Percentiles rank a stretch among this genome's conserved stretches.
phyloP scores from a whole-genome alignment of 108 stramenopile species.

The Chaetoceros muelleri region DNA sequence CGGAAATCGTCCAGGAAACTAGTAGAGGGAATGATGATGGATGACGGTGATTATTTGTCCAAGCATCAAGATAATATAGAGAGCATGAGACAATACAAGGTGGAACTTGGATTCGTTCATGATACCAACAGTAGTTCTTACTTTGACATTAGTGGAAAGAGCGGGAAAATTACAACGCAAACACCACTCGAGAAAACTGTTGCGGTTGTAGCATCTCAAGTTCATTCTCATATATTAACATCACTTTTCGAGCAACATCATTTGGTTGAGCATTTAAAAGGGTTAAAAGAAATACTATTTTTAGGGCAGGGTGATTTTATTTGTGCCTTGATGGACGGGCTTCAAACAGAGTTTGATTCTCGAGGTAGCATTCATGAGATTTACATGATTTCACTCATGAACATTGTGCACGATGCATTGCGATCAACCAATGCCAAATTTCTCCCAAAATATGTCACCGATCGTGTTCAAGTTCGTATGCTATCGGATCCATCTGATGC shows the following conservation, averaged over 20 bases:
- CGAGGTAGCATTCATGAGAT: conserved; percentile 35
- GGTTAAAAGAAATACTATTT: conserved; percentile 89
- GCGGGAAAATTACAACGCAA: background rate
- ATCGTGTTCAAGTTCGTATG: conserved; percentile 63
- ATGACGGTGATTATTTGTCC: conserved; percentile 13
- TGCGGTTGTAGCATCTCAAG: conserved; percentile 27
- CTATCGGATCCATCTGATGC: conserved; percentile 33
- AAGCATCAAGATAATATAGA: background rate
- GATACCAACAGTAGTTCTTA: background rate
- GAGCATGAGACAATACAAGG: background rate
- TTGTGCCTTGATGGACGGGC: conserved; percentile 77
- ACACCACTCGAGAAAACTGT: conserved; percentile 41
- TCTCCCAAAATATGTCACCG: conserved; percentile 61
- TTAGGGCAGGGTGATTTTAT: conserved; percentile 96
- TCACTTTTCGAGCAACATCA: conserved; percentile 61
- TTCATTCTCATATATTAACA: conserved; percentile 64
- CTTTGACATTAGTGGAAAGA: conserved; percentile 1
- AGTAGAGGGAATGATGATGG: conserved; percentile 15
- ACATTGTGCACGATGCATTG: conserved; percentile 75
- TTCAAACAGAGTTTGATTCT: conserved; percentile 50
- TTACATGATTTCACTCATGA: conserved; percentile 66
- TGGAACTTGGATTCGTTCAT: background rate
- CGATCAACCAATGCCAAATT: conserved; percentile 78
- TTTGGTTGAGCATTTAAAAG: conserved; percentile 78
- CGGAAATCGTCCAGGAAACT: too few relatives aligned